phyloP scores from a whole-genome alignment of 441 rosid genomes.

The Mallotus repandus region DNA sequence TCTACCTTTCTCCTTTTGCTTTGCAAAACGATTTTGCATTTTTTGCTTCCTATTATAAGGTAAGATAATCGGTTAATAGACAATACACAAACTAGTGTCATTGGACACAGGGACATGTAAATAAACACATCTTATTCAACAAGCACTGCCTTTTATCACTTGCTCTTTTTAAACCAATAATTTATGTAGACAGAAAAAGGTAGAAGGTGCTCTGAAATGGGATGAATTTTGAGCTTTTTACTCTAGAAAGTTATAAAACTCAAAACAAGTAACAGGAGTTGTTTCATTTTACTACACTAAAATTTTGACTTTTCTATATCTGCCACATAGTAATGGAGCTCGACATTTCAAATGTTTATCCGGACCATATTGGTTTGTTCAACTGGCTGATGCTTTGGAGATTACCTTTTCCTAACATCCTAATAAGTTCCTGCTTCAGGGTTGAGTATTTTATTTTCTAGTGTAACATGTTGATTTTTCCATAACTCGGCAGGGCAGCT shows the following conservation, averaged over 20 bases:
- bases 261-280: background rate
- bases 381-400: slow-evolving; percentile 2
- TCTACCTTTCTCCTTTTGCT: background rate
- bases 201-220: background rate
- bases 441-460: background rate
- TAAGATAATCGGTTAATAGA: background rate
- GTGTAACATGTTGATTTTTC: slow-evolving; percentile 12
- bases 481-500: slow-evolving; percentile 57
- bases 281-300: background rate
- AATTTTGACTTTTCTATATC: background rate
- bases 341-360: background rate
- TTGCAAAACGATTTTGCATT: background rate
- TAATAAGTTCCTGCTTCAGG: background rate
- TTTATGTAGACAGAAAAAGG: background rate
- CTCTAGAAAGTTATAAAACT: background rate
- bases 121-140: no score
- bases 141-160: background rate
- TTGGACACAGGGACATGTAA: background rate
- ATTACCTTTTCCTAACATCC: background rate
- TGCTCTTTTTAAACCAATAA: background rate
- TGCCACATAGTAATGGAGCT: slow-evolving; percentile 2
- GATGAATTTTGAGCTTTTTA: no score
- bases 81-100: background rate
- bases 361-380: background rate
- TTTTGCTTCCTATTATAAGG: background rate